Evolutionary conservation across 345 rosid species (phyloP).

Genomic region (Syzygium grande): DNA sequence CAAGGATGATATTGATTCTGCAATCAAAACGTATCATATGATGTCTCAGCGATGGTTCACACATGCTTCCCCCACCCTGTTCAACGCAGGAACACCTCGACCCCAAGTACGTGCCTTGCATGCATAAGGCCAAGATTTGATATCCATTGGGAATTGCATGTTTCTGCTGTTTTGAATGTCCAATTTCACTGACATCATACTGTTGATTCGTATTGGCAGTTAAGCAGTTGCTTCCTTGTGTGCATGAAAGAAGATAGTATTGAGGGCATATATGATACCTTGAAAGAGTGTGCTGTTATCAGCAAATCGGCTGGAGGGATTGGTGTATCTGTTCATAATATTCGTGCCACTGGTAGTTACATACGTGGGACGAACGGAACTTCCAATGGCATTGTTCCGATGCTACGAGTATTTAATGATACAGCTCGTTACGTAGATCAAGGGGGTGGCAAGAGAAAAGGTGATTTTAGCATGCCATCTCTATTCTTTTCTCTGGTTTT

Average conservation of each 20-base stretch:
- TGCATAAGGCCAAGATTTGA: not conserved
- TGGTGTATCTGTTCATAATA: conserved; percentile 82
- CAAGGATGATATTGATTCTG: conserved; percentile 69
- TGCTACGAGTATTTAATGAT: conserved; percentile 74
- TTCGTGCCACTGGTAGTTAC: conserved; percentile 77
- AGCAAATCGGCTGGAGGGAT: conserved; percentile 96
- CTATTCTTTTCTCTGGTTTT: not conserved
- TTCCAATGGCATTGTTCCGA: conserved; percentile 83
- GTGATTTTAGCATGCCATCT: conserved; percentile 13
- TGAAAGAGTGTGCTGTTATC: conserved; percentile 93
- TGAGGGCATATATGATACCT: conserved; percentile 85
- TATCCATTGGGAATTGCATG: not conserved
- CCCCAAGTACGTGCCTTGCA: conserved; percentile 44
- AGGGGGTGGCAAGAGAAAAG: conserved; percentile 88
- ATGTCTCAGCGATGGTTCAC: conserved; percentile 98
- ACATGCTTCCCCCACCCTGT: conserved; percentile 94
- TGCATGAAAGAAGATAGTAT: conserved; percentile 97
- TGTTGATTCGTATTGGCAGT: conserved; percentile 23
- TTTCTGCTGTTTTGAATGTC: not conserved
- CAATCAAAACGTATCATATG: conserved; percentile 66
- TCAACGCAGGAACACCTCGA: conserved; percentile 89
- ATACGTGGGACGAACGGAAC: conserved; percentile 72
- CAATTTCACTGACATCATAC: not conserved
- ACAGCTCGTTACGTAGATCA: conserved; percentile 91
- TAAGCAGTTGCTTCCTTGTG: conserved; percentile 83